Evolutionary conservation across 129 eudicot genomes (phyloP).

Genomic region (Glebionis coronaria): DNA sequence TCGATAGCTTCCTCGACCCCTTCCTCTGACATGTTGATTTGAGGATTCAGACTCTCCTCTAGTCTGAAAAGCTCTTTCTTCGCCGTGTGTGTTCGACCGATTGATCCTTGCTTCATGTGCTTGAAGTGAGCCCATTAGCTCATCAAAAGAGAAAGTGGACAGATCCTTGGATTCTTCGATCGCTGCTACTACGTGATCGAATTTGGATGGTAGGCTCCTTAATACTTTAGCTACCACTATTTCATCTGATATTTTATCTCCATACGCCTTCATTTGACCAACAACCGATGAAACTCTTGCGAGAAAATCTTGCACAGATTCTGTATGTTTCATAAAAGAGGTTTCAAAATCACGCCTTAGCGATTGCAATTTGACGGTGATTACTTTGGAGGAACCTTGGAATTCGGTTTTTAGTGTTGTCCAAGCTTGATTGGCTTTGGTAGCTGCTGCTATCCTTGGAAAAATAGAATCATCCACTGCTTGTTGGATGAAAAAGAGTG

Average conservation of each 20-base stretch:
- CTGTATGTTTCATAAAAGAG: neutral
- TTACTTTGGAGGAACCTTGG: conserved; percentile 2
- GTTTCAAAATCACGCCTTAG: conserved; percentile 14
- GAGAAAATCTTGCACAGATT: neutral
- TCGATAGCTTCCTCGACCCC: conserved; percentile 8
- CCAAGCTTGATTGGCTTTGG: conserved; percentile 9
- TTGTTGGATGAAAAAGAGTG: conserved; percentile 12
- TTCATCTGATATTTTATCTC: neutral
- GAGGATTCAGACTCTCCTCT: neutral
- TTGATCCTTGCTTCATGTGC: conserved; percentile 11
- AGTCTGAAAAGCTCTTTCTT: neutral
- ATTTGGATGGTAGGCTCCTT: neutral
- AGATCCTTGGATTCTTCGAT: conserved; percentile 20
- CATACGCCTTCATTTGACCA: neutral
- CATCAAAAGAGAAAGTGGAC: neutral
- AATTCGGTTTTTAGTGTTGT: conserved; percentile 5
- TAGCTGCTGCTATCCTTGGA: conserved; percentile 10
- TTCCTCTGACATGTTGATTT: conserved; percentile 9
- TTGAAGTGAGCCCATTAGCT: conserved; percentile 11
- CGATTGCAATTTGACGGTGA: neutral
- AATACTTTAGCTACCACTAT: conserved; percentile 10
- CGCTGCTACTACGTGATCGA: conserved; percentile 14
- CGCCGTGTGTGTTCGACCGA: neutral
- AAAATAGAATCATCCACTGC: neutral
- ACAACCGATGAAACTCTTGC: neutral